Percentiles rank a stretch among this genome's conserved stretches.
These are phyloP conservation scores for Cyclotella cryptica DNA, from an alignment of 108 stramenopile species.

Conservation along the genomic window DNA sequence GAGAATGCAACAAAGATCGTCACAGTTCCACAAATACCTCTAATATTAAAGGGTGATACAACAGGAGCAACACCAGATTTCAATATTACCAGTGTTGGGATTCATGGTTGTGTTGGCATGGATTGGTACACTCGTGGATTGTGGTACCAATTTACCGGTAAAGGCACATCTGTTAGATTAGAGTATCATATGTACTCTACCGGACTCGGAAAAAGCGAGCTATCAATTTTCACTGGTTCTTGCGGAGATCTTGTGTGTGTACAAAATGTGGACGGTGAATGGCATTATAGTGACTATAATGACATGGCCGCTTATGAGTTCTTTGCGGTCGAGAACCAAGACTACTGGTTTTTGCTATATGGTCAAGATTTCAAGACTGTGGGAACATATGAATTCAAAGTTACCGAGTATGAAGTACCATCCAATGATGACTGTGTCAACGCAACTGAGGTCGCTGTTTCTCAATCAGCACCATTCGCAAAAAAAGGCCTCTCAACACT, in stretches of 20 bases:
- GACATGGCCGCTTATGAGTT: slow-evolving; percentile 3
- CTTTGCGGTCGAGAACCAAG: background rate
- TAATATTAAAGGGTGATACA: background rate
- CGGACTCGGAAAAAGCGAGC: slow-evolving; percentile 6
- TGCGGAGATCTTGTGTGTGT: background rate
- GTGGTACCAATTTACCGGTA: slow-evolving; percentile 3
- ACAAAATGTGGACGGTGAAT: background rate
- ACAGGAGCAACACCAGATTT: slow-evolving; percentile 25
- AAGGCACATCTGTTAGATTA: slow-evolving; percentile 3
- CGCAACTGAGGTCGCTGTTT: background rate
- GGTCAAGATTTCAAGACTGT: slow-evolving; percentile 8
- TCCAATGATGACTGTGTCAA: background rate
- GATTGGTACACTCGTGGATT: slow-evolving; percentile 11
- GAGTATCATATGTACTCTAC: slow-evolving; percentile 13
- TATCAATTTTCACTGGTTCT: slow-evolving; percentile 11
- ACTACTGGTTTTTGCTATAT: background rate
- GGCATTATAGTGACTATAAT: background rate
- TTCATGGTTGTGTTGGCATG: background rate
- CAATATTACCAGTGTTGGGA: background rate
- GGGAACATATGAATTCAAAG: slow-evolving; percentile 3
- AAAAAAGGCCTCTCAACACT: background rate
- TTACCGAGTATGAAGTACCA: slow-evolving; percentile 17
- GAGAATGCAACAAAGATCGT: slow-evolving; percentile 2
- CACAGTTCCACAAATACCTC: background rate
- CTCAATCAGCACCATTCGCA: background rate